Evolutionary conservation across 164 flowering plant species (phyloP), one percentile per base, ranked within the genome.

Genomic region (Cinnamomum micranthum): DNA sequence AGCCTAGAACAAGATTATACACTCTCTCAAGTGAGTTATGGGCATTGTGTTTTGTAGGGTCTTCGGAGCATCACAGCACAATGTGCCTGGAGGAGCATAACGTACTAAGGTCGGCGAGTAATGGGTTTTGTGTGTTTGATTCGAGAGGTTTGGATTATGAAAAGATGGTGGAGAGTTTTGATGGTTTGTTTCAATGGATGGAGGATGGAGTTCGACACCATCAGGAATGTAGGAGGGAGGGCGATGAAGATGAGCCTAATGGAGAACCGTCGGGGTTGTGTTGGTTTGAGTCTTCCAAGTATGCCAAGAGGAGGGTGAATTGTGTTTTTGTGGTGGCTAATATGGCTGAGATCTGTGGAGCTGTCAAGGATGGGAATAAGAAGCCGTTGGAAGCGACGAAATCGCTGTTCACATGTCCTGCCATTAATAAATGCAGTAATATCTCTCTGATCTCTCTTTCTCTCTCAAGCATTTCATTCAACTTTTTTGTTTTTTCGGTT

Each of bases 71-170:
- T 2, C 77, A 77, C 52, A 86, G 86, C 1, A 90, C 89, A 0
- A 77, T 83, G 87, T 81, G 72, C 31, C 67, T 91, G 86, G 91
- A 93, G 77, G 97, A 89, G 73, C 95, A 91, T 82, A 91, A 93
- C 52, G 93, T 91, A 5, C n/a, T 89, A 80, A 85, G 97, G 69
- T 91, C 94, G 35, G 47, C 71, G 75, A 74, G 86, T 60, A 87
- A 83, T 71, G 97, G 97, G 72, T 89, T 93, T 71, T 91, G 94
- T 31, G 88, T 91, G 51, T 91, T 81, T 50, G 95, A 93, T 70
- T 82, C 94, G 0, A 87, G 91, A 71, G 93, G 97, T 4, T 78
- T 90, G 31, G 86, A 84, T 70, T 81, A 82, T 60, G 68, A 72
- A 17, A 67, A 58, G 58, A 66, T 84, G 69, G 71, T 23, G 0